Conservation (phyloP, 2,329 filamentous ascomycete genomes). For the Sphaerulina populicola region DNA sequence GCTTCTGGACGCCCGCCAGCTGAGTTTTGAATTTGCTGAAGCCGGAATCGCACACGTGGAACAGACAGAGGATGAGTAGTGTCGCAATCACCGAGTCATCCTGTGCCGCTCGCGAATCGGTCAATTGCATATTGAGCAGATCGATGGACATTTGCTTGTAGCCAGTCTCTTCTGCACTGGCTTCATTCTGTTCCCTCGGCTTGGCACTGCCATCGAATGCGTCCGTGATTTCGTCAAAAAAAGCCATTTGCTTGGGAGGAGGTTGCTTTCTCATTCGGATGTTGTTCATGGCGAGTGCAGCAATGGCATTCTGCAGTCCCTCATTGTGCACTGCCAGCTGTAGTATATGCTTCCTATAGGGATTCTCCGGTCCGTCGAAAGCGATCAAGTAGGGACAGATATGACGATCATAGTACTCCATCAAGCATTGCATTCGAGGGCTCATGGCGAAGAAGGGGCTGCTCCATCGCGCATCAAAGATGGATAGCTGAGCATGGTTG, state of each 20-base stretch:
- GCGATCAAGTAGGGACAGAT: conserved; percentile 88
- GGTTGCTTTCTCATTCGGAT: conserved; percentile 71
- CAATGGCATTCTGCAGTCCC: conserved; percentile 85
- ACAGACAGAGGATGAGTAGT: conserved; percentile 78
- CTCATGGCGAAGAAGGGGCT: conserved; percentile 51
- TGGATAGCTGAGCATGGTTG: conserved; percentile 15
- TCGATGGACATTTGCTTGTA: conserved; percentile 79
- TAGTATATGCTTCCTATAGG: conserved; percentile 75
- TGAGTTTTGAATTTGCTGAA: conserved; percentile 90
- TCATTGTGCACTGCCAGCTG: conserved; percentile 67
- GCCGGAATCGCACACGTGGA: conserved; percentile 87
- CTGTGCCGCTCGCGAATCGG: conserved; percentile 63
- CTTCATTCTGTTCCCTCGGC: conserved; percentile 43
- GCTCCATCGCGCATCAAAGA: conserved; percentile 30
- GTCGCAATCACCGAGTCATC: conserved; percentile 84
- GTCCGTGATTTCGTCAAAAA: conserved; percentile 28
- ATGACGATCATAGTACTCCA: conserved; percentile 88
- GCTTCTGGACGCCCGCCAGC: conserved; percentile 85
- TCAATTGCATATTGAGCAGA: conserved; percentile 74
- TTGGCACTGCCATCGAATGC: conserved; percentile 23
- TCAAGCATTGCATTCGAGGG: conserved; percentile 74
- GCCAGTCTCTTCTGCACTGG: conserved; percentile 66
- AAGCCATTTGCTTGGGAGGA: conserved; percentile 36
- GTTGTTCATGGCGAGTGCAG: conserved; percentile 81
- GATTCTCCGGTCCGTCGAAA: conserved; percentile 77